Evolutionary conservation across 208 protist species (phyloP).

Genomic region (Leishmania lainsoni): DNA sequence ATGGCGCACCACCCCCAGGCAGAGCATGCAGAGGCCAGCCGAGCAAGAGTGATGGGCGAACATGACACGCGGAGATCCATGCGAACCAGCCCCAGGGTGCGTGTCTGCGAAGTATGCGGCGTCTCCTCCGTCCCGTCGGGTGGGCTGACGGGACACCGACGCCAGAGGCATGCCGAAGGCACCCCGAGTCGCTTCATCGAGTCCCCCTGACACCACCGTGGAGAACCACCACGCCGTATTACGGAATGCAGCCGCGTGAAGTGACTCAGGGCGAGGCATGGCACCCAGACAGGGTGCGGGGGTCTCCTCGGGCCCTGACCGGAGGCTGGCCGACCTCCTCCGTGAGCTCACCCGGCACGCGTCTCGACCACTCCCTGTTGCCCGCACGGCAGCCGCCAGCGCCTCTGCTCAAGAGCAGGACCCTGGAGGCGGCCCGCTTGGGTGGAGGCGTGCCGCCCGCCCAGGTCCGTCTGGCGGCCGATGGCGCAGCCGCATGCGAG

Average conservation of each 20-base stretch:
- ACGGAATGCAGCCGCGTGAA: neutral
- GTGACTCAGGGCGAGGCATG: neutral
- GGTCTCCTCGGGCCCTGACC: constrained; percentile 3
- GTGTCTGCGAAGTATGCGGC: neutral
- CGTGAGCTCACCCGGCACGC: neutral
- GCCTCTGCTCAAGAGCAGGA: neutral
- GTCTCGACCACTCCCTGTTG: neutral
- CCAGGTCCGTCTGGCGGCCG: too few relatives aligned
- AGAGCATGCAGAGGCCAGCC: neutral
- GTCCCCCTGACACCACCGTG: neutral
- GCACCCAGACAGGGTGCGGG: neutral
- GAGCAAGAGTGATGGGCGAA: neutral
- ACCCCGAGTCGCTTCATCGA: neutral
- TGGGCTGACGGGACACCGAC: neutral
- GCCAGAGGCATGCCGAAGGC: neutral
- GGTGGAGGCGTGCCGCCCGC: neutral
- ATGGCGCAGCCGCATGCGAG: neutral
- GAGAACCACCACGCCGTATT: neutral
- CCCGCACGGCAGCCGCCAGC: neutral
- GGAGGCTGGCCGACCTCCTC: neutral
- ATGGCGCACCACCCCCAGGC: neutral
- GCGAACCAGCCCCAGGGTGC: neutral
- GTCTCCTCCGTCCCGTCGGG: neutral
- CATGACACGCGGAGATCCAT: neutral
- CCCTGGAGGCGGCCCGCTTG: neutral